Base-by-base conservation (phyloP, 306 rosid genomes). In the Ormosia emarginata region DNA sequence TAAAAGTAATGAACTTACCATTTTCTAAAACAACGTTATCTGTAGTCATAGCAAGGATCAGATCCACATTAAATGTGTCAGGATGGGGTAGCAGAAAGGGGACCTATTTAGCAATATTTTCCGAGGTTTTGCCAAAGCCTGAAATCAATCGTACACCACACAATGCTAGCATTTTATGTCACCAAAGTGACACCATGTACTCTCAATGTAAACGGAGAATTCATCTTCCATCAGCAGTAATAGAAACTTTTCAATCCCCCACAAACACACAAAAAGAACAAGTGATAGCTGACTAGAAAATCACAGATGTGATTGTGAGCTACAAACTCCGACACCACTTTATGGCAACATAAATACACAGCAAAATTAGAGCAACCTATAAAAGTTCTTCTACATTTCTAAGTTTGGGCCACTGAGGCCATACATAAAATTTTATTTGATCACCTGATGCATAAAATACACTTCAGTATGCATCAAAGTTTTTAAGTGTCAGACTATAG, bases 31-130 rank as follows among this genome's bases (percentile, higher is more conserved):
- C 98, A 29, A 93, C 77, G 15, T 88, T 92, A 83, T 93, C 99
- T 4, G 66, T 59, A 73, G 90, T 85, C 77, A 63, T 85, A 63
- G 97, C 92, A 73, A 71, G 86, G 87, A 96, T 92, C 88, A 85
- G 86, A 87, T 92, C 98, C 82, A 89, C 86, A 85, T 96, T 96
- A 73, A 96, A 89, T 14, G 90, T 85, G 34, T 85, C 79, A 9
- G 98, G 99, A 81, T n/a, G 85, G 65, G 99, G 98, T 73, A 93
- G 87, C 17, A 98, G 99, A 85, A 96, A 96, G 10, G 99, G 99
- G 69, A 96, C 92, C 89, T 93, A 8, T 91, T 96, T 5, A 96
- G 85, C 1, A 96, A 74, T 14, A 93, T 65, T 79, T 96, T 98
- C 36, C 99, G 89, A 15, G 99, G 99, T 18, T 85, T 78, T 77